These are phyloP conservation scores for Xylaria sp. DNA, from an alignment of 2,329 filamentous ascomycete species.

Conservation along the genomic window DNA sequence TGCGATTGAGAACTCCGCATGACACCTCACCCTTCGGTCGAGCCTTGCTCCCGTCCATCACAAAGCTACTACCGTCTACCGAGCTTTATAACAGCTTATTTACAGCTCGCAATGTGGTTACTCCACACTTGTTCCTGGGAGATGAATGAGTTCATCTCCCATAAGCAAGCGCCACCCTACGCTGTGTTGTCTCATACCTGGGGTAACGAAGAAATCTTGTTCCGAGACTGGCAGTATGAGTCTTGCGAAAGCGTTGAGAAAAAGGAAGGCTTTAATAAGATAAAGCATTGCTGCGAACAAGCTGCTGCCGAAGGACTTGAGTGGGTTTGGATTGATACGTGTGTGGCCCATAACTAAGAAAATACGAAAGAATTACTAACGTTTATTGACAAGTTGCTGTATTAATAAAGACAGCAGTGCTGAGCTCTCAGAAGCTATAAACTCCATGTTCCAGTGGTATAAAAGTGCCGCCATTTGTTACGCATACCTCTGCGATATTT, in stretches of 20 bases:
- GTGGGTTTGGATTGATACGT: constrained; percentile 13
- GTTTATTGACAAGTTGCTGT: background rate
- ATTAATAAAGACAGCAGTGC: constrained; percentile 14
- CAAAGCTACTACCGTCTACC: too few species aligned
- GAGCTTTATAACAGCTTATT: too few species aligned
- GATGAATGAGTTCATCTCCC: background rate
- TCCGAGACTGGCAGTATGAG: background rate
- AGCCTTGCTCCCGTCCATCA: too few species aligned
- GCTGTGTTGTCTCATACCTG: constrained; percentile 7
- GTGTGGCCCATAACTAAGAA: background rate
- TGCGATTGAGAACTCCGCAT: too few species aligned
- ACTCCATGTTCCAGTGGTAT: constrained; percentile 2
- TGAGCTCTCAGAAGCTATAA: background rate
- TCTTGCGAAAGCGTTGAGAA: background rate
- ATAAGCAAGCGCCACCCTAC: background rate
- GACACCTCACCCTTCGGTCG: too few species aligned
- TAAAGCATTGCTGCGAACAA: background rate
- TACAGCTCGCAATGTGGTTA: background rate
- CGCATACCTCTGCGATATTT: constrained; percentile 40
- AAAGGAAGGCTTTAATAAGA: background rate
- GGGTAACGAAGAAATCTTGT: constrained; percentile 1
- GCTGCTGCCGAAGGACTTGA: background rate
- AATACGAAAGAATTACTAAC: background rate
- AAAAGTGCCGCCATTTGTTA: constrained; percentile 40
- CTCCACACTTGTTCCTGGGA: background rate